These are phyloP conservation scores for Acanthamoeba castellanii DNA, from an alignment of 208 protist species.

Conservation along the genomic window DNA sequence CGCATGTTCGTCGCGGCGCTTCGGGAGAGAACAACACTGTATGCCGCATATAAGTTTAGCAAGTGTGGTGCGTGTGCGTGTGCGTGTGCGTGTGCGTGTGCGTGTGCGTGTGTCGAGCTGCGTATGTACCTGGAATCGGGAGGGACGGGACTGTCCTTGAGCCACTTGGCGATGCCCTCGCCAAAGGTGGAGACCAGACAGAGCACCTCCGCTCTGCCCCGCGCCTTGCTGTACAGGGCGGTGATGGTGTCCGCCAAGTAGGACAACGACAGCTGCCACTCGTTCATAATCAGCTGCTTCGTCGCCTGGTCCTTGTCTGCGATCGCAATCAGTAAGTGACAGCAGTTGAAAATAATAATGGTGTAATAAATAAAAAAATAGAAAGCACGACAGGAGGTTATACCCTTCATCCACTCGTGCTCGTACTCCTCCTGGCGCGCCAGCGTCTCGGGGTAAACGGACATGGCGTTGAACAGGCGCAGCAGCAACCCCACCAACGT, in stretches of 20 bases:
- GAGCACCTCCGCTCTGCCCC: not conserved
- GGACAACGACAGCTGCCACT: constrained; percentile 7
- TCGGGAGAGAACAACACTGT: not conserved
- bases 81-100: not conserved
- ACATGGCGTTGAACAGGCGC: constrained; percentile 47
- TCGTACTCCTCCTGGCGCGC: constrained; percentile 3
- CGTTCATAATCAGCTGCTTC: not conserved
- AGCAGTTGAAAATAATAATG: not conserved
- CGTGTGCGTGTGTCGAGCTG: not conserved
- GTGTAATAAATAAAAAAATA: too few species aligned
- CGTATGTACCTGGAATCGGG: not conserved
- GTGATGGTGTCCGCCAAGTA: not conserved
- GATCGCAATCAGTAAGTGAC: not conserved
- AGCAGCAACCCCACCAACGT: not conserved
- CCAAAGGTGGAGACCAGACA: constrained; percentile 22
- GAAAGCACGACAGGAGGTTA: not conserved
- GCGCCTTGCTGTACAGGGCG: constrained; percentile 1
- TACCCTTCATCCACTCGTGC: constrained; percentile 9
- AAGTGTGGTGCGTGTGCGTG: not conserved
- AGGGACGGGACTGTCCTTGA: constrained; percentile 10
- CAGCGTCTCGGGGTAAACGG: constrained; percentile 15
- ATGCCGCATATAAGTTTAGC: not conserved
- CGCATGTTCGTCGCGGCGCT: not conserved
- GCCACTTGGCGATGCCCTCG: constrained; percentile 27
- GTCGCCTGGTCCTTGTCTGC: constrained; percentile 10